phyloP scores from a whole-genome alignment of 2,329 filamentous ascomycete species.

The Beauveria medogensis region DNA sequence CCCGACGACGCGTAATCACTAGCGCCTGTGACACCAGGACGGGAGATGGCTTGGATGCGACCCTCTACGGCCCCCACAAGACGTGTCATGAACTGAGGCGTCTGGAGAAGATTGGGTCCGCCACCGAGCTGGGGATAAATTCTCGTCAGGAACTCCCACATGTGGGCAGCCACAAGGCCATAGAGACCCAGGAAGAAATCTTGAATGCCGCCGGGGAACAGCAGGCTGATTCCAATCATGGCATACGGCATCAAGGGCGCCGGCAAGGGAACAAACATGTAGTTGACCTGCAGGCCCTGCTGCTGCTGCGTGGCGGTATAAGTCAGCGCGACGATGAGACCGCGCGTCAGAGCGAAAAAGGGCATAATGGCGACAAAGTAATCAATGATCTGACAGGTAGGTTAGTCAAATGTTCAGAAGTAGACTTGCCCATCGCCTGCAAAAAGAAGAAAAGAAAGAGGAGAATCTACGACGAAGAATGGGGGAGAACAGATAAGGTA shows the following conservation, averaged over 20 bases:
- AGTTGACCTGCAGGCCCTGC: constrained; percentile 64
- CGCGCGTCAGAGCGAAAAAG: constrained; percentile 43
- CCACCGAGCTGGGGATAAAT: constrained; percentile 86
- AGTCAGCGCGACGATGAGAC: constrained; percentile 68
- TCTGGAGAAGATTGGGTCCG: constrained; percentile 67
- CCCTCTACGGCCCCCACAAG: constrained; percentile 44
- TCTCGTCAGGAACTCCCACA: constrained; percentile 82
- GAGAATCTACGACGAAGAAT: constrained; percentile 12
- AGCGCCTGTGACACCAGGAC: background rate
- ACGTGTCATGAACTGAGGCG: constrained; percentile 62
- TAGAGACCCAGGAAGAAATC: constrained; percentile 57
- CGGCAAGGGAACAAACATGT: constrained; percentile 78
- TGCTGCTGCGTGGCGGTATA: constrained; percentile 87
- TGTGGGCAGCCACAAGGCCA: constrained; percentile 79
- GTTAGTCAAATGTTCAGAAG: constrained; percentile 10
- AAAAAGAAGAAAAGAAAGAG: background rate
- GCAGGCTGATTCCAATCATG: constrained; percentile 66
- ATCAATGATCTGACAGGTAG: constrained; percentile 19
- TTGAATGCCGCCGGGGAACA: constrained; percentile 51
- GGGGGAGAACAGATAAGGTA: constrained; percentile 2
- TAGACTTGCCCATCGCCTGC: background rate
- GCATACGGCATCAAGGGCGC: constrained; percentile 74
- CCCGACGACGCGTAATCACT: background rate
- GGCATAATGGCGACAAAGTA: constrained; percentile 23
- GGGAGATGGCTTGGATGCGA: background rate